Percentiles rank a stretch among this genome's conserved stretches.
Conservation (phyloP, 495 filamentous ascomycete species). For the Aspergillus sclerotioniger region DNA sequence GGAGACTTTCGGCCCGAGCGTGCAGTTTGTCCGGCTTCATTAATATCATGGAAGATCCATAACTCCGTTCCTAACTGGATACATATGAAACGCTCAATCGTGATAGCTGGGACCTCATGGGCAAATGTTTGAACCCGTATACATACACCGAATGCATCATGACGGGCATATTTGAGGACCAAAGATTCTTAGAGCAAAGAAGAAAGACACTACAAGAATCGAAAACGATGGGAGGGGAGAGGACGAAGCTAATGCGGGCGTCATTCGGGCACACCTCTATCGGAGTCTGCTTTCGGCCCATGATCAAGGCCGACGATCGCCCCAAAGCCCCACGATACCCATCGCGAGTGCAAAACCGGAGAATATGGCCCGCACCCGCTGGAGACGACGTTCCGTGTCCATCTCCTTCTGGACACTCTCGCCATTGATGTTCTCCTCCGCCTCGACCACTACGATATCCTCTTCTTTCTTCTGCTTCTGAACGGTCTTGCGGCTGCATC, state of each 20-base stretch:
- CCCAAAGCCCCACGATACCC: conserved; percentile 84
- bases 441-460: conserved; percentile 55
- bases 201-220: background rate
- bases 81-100: background rate
- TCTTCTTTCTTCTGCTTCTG: conserved; percentile 62
- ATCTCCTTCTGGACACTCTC: conserved; percentile 74
- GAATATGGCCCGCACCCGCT: conserved; percentile 58
- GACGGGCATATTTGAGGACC: background rate
- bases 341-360: conserved; percentile 68
- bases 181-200: background rate
- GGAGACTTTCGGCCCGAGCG: too few species aligned
- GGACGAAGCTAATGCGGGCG: background rate
- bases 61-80: background rate
- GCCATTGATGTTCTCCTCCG: conserved; percentile 66
- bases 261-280: background rate
- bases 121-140: background rate
- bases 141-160: conserved; percentile 1
- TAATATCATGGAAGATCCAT: background rate
- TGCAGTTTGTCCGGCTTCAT: too few species aligned
- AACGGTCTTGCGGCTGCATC: conserved; percentile 15
- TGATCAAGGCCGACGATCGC: conserved; percentile 55
- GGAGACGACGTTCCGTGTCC: conserved; percentile 59
- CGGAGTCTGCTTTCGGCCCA: background rate
- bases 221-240: background rate
- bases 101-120: background rate